Conservation (phyloP, 345 rosid species). For the Toxicodendron radicans region DNA sequence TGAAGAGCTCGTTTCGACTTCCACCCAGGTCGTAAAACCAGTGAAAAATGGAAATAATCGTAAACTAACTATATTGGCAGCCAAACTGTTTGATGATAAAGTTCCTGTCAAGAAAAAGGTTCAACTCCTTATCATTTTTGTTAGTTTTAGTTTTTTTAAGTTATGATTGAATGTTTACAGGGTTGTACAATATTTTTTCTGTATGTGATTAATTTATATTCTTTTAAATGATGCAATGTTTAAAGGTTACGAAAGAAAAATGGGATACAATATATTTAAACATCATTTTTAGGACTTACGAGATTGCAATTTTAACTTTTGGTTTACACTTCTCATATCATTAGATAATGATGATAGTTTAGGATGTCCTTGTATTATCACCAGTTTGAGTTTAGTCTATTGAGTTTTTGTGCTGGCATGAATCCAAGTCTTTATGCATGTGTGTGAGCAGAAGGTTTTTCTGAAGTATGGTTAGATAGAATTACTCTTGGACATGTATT, state of each 20-base stretch:
- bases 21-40: conserved; percentile 15
- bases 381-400: neutral
- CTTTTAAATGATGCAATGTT: neutral
- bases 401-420: neutral
- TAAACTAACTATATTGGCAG: conserved; percentile 24
- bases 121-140: neutral
- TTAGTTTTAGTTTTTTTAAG: neutral
- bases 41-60: conserved; percentile 14
- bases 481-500: too few relatives aligned
- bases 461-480: neutral
- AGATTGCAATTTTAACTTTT: neutral
- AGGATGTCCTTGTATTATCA: neutral
- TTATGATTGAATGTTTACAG: too few relatives aligned
- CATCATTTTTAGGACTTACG: neutral
- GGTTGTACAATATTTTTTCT: neutral
- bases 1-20: conserved; percentile 26
- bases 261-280: too few relatives aligned
- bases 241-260: too few relatives aligned
- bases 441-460: neutral
- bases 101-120: conserved; percentile 56
- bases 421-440: neutral
- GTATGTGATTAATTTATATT: neutral
- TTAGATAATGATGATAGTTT: too few relatives aligned
- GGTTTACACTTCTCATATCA: neutral
- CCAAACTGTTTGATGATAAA: conserved; percentile 46